A percentile compares a stretch with the other conserved stretches of the same genome.
Conservation (phyloP, 257 asterid species). For the Cordia subcordata region DNA sequence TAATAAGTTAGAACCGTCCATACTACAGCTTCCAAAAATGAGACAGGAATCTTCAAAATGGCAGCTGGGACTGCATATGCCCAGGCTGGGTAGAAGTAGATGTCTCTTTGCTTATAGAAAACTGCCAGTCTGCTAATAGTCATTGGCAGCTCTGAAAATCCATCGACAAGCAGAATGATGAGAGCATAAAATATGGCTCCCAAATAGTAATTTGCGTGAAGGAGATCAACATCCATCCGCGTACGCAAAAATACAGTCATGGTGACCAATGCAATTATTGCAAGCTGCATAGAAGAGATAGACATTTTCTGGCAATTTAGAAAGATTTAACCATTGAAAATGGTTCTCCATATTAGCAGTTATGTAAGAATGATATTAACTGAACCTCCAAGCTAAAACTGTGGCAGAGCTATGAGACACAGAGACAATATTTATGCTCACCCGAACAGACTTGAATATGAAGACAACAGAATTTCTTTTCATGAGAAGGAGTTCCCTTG, state of each 20-base stretch:
- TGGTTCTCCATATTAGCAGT: not conserved
- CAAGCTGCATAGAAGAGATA: slow-evolving; percentile 35
- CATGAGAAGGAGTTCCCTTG: slow-evolving; percentile 49
- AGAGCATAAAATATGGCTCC: slow-evolving; percentile 48
- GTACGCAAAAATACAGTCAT: slow-evolving; percentile 61
- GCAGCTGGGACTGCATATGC: slow-evolving; percentile 46
- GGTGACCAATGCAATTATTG: slow-evolving; percentile 30
- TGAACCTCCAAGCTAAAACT: not conserved
- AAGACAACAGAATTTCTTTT: slow-evolving; percentile 45
- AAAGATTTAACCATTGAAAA: no score
- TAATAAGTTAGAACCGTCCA: slow-evolving; percentile 59
- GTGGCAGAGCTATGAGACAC: no score
- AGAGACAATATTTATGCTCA: slow-evolving; percentile 18
- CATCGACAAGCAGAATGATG: slow-evolving; percentile 45
- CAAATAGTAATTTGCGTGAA: slow-evolving; percentile 42
- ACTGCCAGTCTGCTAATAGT: slow-evolving; percentile 40
- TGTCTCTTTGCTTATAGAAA: slow-evolving; percentile 52
- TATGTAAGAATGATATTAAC: not conserved
- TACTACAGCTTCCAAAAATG: slow-evolving; percentile 35
- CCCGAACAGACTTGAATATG: slow-evolving; percentile 47
- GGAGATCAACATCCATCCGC: slow-evolving; percentile 34
- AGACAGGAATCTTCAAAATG: slow-evolving; percentile 49
- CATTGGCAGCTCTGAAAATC: slow-evolving; percentile 44
- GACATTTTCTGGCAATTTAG: not conserved
- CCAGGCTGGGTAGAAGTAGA: slow-evolving; percentile 54